phyloP scores from a whole-genome alignment of 2,329 filamentous ascomycete genomes.

The Plenodomus biglobosus region DNA sequence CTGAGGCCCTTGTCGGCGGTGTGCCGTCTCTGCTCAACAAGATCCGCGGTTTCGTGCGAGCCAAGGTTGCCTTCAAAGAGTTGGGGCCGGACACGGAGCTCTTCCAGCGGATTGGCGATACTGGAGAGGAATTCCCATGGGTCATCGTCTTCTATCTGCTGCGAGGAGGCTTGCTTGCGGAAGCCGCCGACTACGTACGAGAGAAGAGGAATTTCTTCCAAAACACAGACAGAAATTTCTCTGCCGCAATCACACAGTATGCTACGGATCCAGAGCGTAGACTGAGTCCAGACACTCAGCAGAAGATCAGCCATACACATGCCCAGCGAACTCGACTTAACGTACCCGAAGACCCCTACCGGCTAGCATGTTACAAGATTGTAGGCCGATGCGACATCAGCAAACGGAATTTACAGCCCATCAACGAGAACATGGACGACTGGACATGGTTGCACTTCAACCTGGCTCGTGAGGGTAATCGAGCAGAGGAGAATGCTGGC shows the following conservation, averaged over 20 bases:
- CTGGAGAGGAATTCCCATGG: conserved; percentile 81
- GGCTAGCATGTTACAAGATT: conserved; percentile 97
- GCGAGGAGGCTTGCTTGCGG: conserved; percentile 77
- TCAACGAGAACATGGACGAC: conserved; percentile 64
- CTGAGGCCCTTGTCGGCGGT: conserved; percentile 86
- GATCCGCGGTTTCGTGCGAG: conserved; percentile 86
- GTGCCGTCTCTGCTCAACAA: conserved; percentile 86
- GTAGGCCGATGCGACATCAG: conserved; percentile 74
- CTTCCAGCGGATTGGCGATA: conserved; percentile 67
- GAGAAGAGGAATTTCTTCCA: conserved; percentile 81
- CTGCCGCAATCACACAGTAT: conserved; percentile 83
- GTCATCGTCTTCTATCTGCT: conserved; percentile 91
- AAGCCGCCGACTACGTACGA: conserved; percentile 85
- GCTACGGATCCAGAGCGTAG: conserved; percentile 74
- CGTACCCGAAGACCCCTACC: conserved; percentile 87
- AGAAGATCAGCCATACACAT: conserved; percentile 87
- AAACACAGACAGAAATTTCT: conserved; percentile 87
- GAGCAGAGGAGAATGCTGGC: conserved; percentile 62
- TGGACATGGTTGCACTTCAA: conserved; percentile 69
- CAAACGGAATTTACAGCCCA: conserved; percentile 58
- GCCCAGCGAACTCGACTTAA: conserved; percentile 81
- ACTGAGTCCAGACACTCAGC: conserved; percentile 75
- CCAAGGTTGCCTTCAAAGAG: conserved; percentile 78
- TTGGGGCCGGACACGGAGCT: conserved; percentile 79
- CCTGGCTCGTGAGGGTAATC: conserved; percentile 62